Base-by-base conservation (phyloP, 2,329 filamentous ascomycete species). In the Teratosphaeria epicoccoides region DNA sequence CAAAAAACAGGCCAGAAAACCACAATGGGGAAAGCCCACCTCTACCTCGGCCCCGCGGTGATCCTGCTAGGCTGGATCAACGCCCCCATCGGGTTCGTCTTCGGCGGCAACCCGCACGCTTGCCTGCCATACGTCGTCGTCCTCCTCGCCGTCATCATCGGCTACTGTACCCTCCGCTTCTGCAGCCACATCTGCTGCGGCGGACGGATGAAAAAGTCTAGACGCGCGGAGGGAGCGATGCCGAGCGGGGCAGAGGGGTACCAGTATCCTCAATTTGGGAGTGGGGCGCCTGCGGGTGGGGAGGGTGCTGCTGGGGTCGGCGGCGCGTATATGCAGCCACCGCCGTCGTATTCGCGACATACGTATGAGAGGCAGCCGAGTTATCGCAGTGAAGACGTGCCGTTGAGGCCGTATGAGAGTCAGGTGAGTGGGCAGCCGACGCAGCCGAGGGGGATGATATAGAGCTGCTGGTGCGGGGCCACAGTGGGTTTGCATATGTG, bases 71-170 rank as follows among this genome's bases (percentile, higher is more conserved):
- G 78, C 46, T 67, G 78, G 9, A 59, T 76, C 51, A 82, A 83
- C 55, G 77, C 71, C 23, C 79, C 80, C 57, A 64, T 81, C 7
- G 81, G 81, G 20, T 82, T 83, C 63, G 71, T 71, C 0, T 74
- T 82, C 47, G 79, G 79, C 3, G 66, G 74, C 11, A 76, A 59
- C 69, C n/a, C 65, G 63, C 55, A 73, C 71, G 59, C 68, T 75
- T 28, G 71, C 80, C n/a, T 52, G 10, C 70, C 73, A 7, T 73
- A 70, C 23, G 61, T 78, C 26, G 64, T 78, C 26, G 64, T 79
- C 46, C 65, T 76, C 45, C 47, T 75, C 33, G 63, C 73, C 54
- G 64, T 77, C 4, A 64, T 68, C 26, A 63, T 74, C 46, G 48
- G 66, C 3, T 59, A 70, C 23, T 58, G 68, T 49, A 62, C 70